Conservation (phyloP, 441 rosid genomes). For the Gossypium davidsonii region DNA sequence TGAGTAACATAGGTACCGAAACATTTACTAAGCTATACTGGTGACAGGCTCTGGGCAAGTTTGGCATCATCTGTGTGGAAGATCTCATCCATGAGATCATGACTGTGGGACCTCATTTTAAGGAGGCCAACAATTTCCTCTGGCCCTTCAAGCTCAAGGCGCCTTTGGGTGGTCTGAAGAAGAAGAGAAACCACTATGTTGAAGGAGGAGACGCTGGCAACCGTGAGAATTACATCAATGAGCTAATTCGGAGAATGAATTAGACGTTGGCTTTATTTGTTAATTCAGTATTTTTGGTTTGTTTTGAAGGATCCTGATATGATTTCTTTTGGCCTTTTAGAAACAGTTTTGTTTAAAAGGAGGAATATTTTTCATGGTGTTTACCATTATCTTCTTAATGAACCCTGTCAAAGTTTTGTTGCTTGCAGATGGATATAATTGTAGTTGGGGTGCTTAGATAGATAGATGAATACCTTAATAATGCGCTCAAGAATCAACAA, state of each 20-base stretch:
- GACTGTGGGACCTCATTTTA: slow-evolving; percentile 79
- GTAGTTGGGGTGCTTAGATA: too few species aligned
- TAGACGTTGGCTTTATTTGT: slow-evolving; percentile 11
- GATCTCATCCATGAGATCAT: slow-evolving; percentile 75
- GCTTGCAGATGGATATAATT: not conserved
- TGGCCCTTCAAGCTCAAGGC: slow-evolving; percentile 84
- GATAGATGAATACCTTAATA: not conserved
- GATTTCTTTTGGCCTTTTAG: not conserved
- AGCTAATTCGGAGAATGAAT: slow-evolving; percentile 70
- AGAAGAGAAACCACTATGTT: slow-evolving; percentile 73
- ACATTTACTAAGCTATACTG: not conserved
- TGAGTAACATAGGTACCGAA: not conserved
- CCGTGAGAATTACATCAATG: slow-evolving; percentile 63
- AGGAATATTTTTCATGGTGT: not conserved
- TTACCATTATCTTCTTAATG: not conserved
- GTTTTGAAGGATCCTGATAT: not conserved
- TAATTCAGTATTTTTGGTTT: not conserved
- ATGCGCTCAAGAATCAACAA: too few species aligned
- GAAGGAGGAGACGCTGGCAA: slow-evolving; percentile 85
- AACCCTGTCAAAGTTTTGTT: not conserved
- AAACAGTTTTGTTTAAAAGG: not conserved
- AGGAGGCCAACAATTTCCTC: slow-evolving; percentile 73
- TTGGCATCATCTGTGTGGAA: slow-evolving; percentile 57
- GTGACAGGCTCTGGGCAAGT: slow-evolving; percentile 51
- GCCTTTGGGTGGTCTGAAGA: slow-evolving; percentile 64